Base-by-base conservation (phyloP, 345 rosid genomes). In the Moricandia arvensis region DNA sequence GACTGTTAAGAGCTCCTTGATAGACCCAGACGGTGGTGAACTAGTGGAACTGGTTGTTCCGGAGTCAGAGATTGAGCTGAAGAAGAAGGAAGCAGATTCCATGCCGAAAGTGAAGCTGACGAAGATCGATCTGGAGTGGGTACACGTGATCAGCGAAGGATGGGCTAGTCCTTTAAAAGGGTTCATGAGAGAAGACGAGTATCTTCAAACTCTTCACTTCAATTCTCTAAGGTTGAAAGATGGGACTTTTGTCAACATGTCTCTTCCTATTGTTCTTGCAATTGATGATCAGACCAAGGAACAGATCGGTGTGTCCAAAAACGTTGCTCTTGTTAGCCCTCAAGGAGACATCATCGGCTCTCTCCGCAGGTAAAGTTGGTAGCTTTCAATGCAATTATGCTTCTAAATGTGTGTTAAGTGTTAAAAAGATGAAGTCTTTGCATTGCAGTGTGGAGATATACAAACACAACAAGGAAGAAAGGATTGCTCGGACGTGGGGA, bases 111-210 rank as follows among this genome's bases (percentile, higher is more conserved):
- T 86, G 76, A 77, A 62, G 76, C 82, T 96, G 60, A 86, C 89
- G 7, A 82, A 81, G 84, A 86, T 90, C 24, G 99, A 96, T 79
- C 54, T 89, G 37, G 98, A 96, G 86, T 96, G 99, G 99, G 91
- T 88, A 6, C 99, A 93, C 18, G 98, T 95, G 82, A 82, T 90
- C 10, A 82, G 93, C 58, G 97, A 93, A 69, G 99, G 99, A 0
- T 95, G 98, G 98, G 96, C 99, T 45, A 95, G 94, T 79, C 99
- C 98, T 26, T 71, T 95, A 63, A 83, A 79, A 83, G 99, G 98
- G 62, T 95, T 95, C 78, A 95, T 92, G 99, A 88, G 97, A 72
- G 98, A 92, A 81, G 80, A 83, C 53, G 91, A 95, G 90, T 92
- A 92, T 68, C 66, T 95, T 72, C 99, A 95, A 82, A 84, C 90